phyloP scores from a whole-genome alignment of 2,329 filamentous ascomycete species.

The Xylaria sp. region DNA sequence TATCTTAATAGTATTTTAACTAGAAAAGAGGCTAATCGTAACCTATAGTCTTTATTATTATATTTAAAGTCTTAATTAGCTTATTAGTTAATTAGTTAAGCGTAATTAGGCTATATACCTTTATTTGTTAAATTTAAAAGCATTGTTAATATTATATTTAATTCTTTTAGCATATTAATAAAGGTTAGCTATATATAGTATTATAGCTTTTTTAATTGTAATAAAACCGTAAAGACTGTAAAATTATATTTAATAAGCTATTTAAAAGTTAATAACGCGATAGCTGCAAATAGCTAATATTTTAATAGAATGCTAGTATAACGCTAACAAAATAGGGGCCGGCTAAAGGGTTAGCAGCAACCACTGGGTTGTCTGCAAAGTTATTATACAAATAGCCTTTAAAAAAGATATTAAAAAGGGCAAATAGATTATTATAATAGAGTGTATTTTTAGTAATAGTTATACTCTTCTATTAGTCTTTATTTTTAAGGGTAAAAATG shows the following conservation, averaged over 20 bases:
- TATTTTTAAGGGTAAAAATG: neutral
- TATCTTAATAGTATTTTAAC: neutral
- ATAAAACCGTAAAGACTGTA: neutral
- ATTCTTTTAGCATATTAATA: neutral
- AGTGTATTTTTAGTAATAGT: neutral
- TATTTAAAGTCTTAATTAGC: neutral
- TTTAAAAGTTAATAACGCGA: neutral
- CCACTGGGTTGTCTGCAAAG: neutral
- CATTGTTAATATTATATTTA: neutral
- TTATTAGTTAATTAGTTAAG: neutral
- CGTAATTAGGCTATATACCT: neutral
- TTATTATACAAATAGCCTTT: neutral
- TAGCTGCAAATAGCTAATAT: neutral
- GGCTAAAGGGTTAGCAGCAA: neutral
- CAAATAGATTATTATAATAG: neutral
- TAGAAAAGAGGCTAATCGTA: neutral
- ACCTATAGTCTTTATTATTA: neutral
- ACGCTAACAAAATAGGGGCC: neutral
- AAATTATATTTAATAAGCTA: neutral
- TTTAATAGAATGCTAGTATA: neutral
- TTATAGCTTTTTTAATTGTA: neutral
- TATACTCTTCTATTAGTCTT: neutral
- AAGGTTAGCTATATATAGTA: neutral
- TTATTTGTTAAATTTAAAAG: neutral
- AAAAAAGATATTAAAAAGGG: neutral